Base-by-base conservation (phyloP, 306 rosid species). In the Neltuma alba region DNA sequence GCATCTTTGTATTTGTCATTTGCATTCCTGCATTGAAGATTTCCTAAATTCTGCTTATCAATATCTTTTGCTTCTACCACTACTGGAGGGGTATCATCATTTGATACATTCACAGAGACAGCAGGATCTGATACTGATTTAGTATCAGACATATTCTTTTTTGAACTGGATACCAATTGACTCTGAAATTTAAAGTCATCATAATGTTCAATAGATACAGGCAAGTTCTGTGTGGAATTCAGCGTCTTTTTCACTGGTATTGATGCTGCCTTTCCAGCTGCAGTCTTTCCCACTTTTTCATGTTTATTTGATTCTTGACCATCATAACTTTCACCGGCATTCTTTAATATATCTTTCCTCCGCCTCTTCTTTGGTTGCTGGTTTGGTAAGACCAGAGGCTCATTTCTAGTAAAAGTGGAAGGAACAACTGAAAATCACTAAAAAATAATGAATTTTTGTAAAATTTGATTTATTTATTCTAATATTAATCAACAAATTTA, bases 301-400 rank as follows among this genome's bases (percentile, higher is more conserved):
- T 78, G 92, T 79, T 91, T 91, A 79, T 76, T 89, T 83, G 93
- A 76, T 77, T 81, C 83, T 52, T 70, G 88, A 65, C 70, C 82
- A 42, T 86, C 91, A 70, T 84, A 85, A 75, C 81, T 89, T 72
- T 84, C 92, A 62, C 91, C 87, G 71, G 85, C 87, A 64, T 88
- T 88, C 89, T 91, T 92, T 70, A 73, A 82, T 70, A 83, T 63
- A 82, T 96, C 98, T 87, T 91, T 96, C 86, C 92, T 88, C 85
- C 98, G 90, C 81, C 98, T 93, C 88, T 93, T 93, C 91, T 93
- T 93, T 82, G 92, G 95, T 83, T 91, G 99, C 80, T 90, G 99
- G 61, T 83, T 91, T 75, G 99, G 96, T 64, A 86, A 81, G 78
- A 57, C 92, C 76, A 86, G 69, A 63, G 96, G 84, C 65, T 86